Percentiles rank a stretch among this genome's conserved stretches.
Conservation (phyloP, 257 asterid species). For the Forsythia suspensa region DNA sequence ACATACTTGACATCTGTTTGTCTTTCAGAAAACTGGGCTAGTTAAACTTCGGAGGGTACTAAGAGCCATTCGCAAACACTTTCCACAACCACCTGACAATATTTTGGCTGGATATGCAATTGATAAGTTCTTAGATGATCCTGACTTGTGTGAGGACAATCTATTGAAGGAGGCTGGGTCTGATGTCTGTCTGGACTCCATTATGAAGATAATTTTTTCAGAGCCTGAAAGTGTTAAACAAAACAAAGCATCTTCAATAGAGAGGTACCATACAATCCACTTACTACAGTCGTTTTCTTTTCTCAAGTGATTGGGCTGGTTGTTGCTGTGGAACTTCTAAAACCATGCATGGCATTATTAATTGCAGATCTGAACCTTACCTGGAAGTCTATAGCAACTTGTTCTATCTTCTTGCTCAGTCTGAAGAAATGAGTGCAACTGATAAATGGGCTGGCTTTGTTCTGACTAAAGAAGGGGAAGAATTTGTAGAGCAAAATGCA, state of each 20-base stretch:
- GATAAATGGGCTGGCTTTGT: conserved; percentile 99
- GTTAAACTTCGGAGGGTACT: conserved; percentile 84
- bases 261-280: conserved; percentile 44
- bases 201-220: conserved; percentile 56
- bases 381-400: conserved; percentile 83
- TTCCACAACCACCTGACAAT: conserved; percentile 86
- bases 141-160: conserved; percentile 82
- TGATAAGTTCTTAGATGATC: conserved; percentile 87
- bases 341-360: conserved; percentile 19
- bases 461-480: conserved; percentile 93
- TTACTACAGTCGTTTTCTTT: conserved; percentile 5
- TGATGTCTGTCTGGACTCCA: conserved; percentile 67
- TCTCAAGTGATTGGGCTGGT: conserved; percentile 21
- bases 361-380: conserved; percentile 84
- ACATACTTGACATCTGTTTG: conserved; percentile 22
- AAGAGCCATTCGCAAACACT: conserved; percentile 92
- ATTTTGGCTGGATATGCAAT: conserved; percentile 82
- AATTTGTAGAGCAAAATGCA: conserved; percentile 78
- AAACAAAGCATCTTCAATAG: conserved; percentile 46
- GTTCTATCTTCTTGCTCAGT: conserved; percentile 84
- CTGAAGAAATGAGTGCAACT: conserved; percentile 91
- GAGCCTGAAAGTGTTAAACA: conserved; percentile 55
- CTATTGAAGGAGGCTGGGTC: conserved; percentile 87
- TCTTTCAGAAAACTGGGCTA: conserved; percentile 77
- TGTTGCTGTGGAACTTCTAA: conserved; percentile 22